A percentile compares a stretch with the other conserved stretches of the same genome.
These are phyloP conservation scores for Corynespora cassiicola DNA, from an alignment of 2,329 filamentous ascomycete species.

Conservation along the genomic window DNA sequence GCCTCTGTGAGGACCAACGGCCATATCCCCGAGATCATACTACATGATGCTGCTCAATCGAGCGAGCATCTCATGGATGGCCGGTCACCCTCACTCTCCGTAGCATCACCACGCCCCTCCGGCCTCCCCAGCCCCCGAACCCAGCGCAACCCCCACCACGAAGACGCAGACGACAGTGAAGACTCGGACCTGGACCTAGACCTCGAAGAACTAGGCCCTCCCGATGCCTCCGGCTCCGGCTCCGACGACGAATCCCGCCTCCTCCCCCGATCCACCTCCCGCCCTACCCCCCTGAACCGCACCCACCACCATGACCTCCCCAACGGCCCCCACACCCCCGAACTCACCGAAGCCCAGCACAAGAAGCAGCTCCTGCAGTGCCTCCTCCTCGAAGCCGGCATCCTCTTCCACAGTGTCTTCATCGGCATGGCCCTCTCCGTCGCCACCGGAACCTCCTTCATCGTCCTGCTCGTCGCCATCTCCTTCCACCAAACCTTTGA, in stretches of 20 bases:
- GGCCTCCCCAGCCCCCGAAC: conserved; percentile 10
- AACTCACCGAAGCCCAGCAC: conserved; percentile 52
- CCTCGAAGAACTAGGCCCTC: conserved; percentile 42
- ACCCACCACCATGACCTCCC: conserved; percentile 13
- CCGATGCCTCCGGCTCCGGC: conserved; percentile 22
- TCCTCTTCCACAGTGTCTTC: conserved; percentile 80
- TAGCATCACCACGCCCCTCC: conserved; percentile 27
- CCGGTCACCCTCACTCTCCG: conserved; percentile 37
- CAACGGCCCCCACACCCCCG: conserved; percentile 22
- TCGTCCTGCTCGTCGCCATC: conserved; percentile 72
- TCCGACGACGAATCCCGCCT: conserved; percentile 41
- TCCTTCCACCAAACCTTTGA: conserved; percentile 75
- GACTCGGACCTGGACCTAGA: conserved; percentile 44
- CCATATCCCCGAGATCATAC: conserved; percentile 34
- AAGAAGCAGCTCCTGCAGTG: conserved; percentile 75
- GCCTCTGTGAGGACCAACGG: conserved; percentile 24
- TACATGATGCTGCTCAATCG: conserved; percentile 35
- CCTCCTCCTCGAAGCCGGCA: conserved; percentile 76
- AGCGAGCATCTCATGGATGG: conserved; percentile 42
- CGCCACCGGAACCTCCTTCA: conserved; percentile 68
- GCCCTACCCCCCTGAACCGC: conserved; percentile 25
- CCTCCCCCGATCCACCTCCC: conserved; percentile 28
- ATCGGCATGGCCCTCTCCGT: conserved; percentile 77
- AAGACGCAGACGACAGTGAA: conserved; percentile 28
- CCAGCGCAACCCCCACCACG: conserved; percentile 12